Evolutionary conservation across 257 asterid genomes (phyloP).

Genomic region (Asclepias syriaca): DNA sequence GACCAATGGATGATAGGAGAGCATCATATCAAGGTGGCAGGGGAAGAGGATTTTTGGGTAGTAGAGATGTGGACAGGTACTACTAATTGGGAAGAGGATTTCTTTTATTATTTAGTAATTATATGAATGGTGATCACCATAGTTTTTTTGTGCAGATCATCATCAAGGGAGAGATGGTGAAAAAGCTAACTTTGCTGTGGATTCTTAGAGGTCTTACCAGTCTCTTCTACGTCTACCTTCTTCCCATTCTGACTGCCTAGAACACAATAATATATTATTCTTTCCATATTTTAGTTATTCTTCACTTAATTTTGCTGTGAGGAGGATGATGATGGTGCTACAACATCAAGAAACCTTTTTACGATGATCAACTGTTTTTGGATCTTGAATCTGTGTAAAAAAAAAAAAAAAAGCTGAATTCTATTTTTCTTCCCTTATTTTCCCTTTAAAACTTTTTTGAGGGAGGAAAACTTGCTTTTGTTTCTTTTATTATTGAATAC

Average conservation of each 20-base stretch:
- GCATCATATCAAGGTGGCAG: conserved; percentile 61
- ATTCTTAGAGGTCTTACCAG: conserved; percentile 30
- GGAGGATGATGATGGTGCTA: conserved; percentile 41
- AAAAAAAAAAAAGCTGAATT: not conserved
- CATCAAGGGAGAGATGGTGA: conserved; percentile 74
- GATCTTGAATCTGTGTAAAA: conserved; percentile 34
- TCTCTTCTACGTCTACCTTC: conserved; percentile 19
- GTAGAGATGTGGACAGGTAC: conserved; percentile 78
- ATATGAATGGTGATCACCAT: conserved; percentile 17
- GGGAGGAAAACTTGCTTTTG: conserved; percentile 21
- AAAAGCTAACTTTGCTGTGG: conserved; percentile 28
- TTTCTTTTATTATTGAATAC: conserved; percentile 12
- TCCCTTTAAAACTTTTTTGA: conserved; percentile 6
- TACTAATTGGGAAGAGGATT: not conserved
- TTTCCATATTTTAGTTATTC: conserved; percentile 36
- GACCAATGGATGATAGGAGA: conserved; percentile 65
- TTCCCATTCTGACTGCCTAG: conserved; percentile 36
- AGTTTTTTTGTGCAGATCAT: conserved; percentile 56
- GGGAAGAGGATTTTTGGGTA: conserved; percentile 66
- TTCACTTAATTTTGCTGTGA: conserved; percentile 46
- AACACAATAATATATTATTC: conserved; percentile 47
- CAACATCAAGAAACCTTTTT: conserved; percentile 16
- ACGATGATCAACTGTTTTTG: conserved; percentile 31
- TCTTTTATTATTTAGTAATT: not conserved
- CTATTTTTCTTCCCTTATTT: conserved; percentile 15